These are phyloP conservation scores for Podochytrium sp. DNA, from an alignment of 192 early-diverging fungal genomes.

Conservation along the genomic window DNA sequence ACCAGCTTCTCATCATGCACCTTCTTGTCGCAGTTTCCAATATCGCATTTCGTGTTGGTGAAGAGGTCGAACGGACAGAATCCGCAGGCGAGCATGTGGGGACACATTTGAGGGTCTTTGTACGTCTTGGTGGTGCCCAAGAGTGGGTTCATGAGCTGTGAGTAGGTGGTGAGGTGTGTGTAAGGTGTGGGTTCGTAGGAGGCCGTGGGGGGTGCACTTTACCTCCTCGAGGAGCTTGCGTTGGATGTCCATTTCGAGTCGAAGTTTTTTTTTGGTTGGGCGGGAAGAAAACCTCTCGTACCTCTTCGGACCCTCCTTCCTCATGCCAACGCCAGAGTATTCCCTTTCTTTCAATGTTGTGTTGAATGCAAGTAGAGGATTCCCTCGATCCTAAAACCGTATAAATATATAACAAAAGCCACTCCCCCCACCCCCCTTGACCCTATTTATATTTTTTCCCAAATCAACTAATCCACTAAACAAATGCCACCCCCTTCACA, in stretches of 20 bases:
- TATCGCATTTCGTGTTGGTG: constrained; percentile 85
- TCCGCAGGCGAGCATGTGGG: constrained; percentile 69
- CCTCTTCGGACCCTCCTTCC: too few relatives aligned
- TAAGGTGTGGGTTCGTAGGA: background rate
- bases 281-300: too few relatives aligned
- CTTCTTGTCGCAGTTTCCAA: constrained; percentile 71
- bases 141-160: constrained; percentile 34
- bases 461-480: too few relatives aligned
- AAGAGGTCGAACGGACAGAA: constrained; percentile 84
- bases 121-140: constrained; percentile 27
- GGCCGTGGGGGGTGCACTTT: background rate
- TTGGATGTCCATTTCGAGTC: constrained; percentile 35
- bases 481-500: too few relatives aligned
- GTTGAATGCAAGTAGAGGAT: too few relatives aligned
- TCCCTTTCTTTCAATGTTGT: too few relatives aligned
- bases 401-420: too few relatives aligned
- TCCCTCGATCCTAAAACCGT: too few relatives aligned
- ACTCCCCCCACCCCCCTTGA: too few relatives aligned
- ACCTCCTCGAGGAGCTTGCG: constrained; percentile 38
- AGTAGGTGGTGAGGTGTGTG: background rate
- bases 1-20: constrained; percentile 83
- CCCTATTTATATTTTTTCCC: too few relatives aligned
- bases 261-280: too few relatives aligned
- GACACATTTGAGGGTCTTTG: constrained; percentile 36
- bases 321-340: too few relatives aligned